Evolutionary conservation across 306 rosid species (phyloP), one percentile per base, ranked within the genome.

Genomic region (Sophora flavescens): DNA sequence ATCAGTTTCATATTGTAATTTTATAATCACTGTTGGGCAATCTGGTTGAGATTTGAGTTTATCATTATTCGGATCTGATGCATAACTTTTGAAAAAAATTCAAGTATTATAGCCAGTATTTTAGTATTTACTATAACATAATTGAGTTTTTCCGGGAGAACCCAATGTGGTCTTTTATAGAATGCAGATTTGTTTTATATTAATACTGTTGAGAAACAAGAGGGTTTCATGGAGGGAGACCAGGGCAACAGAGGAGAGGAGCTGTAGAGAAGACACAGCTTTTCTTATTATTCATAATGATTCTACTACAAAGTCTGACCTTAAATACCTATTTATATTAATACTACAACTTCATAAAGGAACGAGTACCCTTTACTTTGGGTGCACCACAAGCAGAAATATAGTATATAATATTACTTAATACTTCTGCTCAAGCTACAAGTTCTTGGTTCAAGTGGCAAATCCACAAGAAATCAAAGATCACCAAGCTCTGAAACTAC

Each of bases 21-120:
- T 67, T 33, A 8, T 47, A 32, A 32, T 18, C 17, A 30, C 41
- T 56, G 68, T 66, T 54, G 6, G 6, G 10, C 11, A 39, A 28
- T 53, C n/a, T 50, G 16, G 45, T 26, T 36, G 72, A 38, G 54
- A 36, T 51, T 65, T 76, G 32, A 63, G 33, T 52, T 41, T 52
- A 11, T 22, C 2, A 10, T 51, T 36, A 39, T 53, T 53, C 47
- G 28, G 42, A 30, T 30, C 32, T 28, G 30, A 38, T 39, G 42
- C 11, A 52, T 26, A 62, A 11, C 45, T 3, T 14, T 39, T 8
- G 38, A 11, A 52, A 52, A 70, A 5, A 1, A 18, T 38, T 15
- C 6, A 3, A 13, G 35, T 18, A 36, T 18, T 41, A 9, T 66
- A 32, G 42, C 18, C 15, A 32, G 68, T 56, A n/a, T 67, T 65